Conservation (phyloP, 164 flowering plant species). For the Dillenia turbinata region DNA sequence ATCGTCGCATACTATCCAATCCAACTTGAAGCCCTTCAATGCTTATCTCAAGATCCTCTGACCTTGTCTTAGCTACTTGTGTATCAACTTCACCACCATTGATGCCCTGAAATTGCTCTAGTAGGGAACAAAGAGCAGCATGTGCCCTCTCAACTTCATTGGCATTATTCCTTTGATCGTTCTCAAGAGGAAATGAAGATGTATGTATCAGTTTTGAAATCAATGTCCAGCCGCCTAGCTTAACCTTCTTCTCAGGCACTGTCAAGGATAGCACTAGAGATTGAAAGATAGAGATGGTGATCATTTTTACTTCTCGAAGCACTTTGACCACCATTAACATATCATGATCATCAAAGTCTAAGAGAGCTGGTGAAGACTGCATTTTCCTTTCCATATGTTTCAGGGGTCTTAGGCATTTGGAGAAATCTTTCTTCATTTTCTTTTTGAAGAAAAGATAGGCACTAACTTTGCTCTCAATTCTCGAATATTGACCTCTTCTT, state of each 20-base stretch:
- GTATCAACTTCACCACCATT: constrained; percentile 8
- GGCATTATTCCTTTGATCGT: background rate
- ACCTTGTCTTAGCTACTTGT: background rate
- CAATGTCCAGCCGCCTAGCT: constrained; percentile 26
- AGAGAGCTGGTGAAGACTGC: background rate
- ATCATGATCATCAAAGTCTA: constrained; percentile 14
- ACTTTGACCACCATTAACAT: constrained; percentile 15
- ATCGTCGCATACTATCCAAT: constrained; percentile 13
- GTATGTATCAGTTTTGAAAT: constrained; percentile 14
- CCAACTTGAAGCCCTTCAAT: constrained; percentile 15
- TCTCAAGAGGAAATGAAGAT: background rate
- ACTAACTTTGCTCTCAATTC: constrained; percentile 7
- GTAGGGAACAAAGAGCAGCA: background rate
- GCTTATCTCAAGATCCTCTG: constrained; percentile 5
- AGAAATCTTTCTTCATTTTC: constrained; percentile 18
- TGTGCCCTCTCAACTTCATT: constrained; percentile 8
- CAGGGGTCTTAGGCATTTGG: constrained; percentile 14
- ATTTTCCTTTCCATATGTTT: constrained; percentile 17
- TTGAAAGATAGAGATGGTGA: constrained; percentile 26
- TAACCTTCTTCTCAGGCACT: constrained; percentile 13
- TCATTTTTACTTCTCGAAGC: constrained; percentile 29
- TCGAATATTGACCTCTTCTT: constrained; percentile 15
- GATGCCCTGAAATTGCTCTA: background rate
- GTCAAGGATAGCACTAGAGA: constrained; percentile 29
- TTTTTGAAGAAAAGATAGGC: constrained; percentile 14